Percentiles rank a stretch among this genome's conserved stretches.
phyloP scores from a whole-genome alignment of 148 eudicot genomes.

The Rhododendron kiyosumense region DNA sequence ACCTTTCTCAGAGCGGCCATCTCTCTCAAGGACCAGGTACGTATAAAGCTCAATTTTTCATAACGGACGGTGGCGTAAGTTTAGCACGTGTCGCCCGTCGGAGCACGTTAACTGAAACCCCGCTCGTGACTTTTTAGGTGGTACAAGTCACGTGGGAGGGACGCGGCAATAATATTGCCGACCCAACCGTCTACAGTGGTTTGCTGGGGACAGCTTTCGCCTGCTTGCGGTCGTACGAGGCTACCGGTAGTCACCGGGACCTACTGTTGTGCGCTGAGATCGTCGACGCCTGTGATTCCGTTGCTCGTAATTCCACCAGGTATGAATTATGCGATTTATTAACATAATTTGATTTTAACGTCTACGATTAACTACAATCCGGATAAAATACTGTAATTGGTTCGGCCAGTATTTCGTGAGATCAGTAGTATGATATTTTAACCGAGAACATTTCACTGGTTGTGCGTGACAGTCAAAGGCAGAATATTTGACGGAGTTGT shows the following conservation, averaged over 20 bases:
- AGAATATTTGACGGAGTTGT: background rate
- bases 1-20: constrained; percentile 46
- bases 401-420: background rate
- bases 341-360: background rate
- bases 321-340: background rate
- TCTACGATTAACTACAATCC: background rate
- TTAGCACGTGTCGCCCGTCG: background rate
- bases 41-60: background rate
- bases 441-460: background rate
- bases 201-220: constrained; percentile 62
- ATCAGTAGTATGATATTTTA: background rate
- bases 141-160: constrained; percentile 50
- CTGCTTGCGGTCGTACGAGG: constrained; percentile 52
- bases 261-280: constrained; percentile 46
- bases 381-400: background rate
- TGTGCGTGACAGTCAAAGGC: background rate
- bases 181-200: constrained; percentile 51
- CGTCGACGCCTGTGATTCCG: constrained; percentile 35
- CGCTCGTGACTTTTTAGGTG: constrained; percentile 26
- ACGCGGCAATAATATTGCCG: constrained; percentile 6
- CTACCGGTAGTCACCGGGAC: constrained; percentile 44
- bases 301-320: constrained; percentile 36
- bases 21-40: constrained; percentile 54
- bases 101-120: background rate
- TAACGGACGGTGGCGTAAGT: background rate